Conservation (phyloP, 2,329 filamentous ascomycete genomes). For the Aspergillus udagawae region DNA sequence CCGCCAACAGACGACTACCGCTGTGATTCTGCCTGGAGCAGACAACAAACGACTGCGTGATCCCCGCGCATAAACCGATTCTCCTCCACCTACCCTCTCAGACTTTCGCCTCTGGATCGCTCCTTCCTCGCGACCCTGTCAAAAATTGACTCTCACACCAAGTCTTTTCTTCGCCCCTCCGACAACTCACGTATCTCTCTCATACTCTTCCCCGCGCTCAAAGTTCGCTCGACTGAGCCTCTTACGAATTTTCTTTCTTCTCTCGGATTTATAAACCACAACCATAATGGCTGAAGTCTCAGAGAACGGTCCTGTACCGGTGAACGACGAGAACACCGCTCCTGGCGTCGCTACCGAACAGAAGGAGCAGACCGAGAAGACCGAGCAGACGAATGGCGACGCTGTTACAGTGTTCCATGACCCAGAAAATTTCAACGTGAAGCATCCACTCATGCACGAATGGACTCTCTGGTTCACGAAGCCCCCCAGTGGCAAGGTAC, state of each 20-base stretch:
- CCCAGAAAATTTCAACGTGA: slow-evolving; percentile 98
- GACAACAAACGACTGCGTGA: slow-evolving; percentile 14
- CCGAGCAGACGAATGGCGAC: slow-evolving; percentile 44
- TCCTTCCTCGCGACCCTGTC: slow-evolving; percentile 23
- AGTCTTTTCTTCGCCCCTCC: slow-evolving; percentile 14
- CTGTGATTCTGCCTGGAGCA: slow-evolving; percentile 38
- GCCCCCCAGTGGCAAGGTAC: slow-evolving; percentile 89
- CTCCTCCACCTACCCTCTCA: slow-evolving; percentile 1
- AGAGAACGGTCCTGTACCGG: slow-evolving; percentile 32
- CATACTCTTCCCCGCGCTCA: background rate
- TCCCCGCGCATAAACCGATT: slow-evolving; percentile 9
- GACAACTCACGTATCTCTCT: slow-evolving; percentile 8
- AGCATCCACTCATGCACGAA: slow-evolving; percentile 94
- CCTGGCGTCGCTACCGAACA: slow-evolving; percentile 48
- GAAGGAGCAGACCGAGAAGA: slow-evolving; percentile 29
- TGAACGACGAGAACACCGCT: slow-evolving; percentile 53
- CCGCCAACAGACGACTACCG: slow-evolving; percentile 16
- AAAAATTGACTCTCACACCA: slow-evolving; percentile 21
- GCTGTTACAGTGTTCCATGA: slow-evolving; percentile 95
- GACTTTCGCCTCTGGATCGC: slow-evolving; percentile 15
- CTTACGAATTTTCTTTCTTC: background rate
- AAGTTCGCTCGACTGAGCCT: slow-evolving; percentile 1
- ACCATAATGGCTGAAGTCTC: slow-evolving; percentile 35
- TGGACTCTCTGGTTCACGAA: slow-evolving; percentile 99
- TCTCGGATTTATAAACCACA: slow-evolving; percentile 2